Evolutionary conservation across 305 asterid genomes (phyloP), one percentile per base, ranked within the genome.

Genomic region (Solanum chacoense): DNA sequence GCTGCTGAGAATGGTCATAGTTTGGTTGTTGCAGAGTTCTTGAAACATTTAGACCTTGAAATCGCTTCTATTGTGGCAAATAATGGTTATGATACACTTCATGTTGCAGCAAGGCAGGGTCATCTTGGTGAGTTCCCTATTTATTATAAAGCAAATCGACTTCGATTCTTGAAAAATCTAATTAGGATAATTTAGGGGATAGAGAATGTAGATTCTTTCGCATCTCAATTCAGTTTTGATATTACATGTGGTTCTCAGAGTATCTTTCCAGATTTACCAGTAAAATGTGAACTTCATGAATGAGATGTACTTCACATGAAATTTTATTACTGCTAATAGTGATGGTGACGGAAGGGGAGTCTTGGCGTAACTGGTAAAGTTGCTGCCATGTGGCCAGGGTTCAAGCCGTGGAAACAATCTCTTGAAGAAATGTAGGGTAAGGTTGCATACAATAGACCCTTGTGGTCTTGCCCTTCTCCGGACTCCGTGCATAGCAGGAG

Each of bases 61-160:
- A 91, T 92, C 45, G 98, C 96, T 35, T 93, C 98, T 0, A 90
- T 95, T 89, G 91, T 89, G 10, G 99, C 99, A 31, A 96, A 95
- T 85, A 97, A 95, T 89, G 98, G 99, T 59, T 96, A 88, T 84
- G 99, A 97, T 92, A 94, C 99, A 13, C 94, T 95, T 88, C 99
- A 97, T 89, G 93, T 97, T 74, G 98, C 99, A 85, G 99, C 98
- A 40, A 96, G 93, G 93, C 98, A 96, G 89, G 99, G 99, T 6
- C 98, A 96, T 91, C 91, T 93, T 20, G 99, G 99, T 97, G 84
- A 91, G 92, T 86, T 16, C 78, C 81, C 65, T 59, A 16, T 28
- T 72, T 1, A 72, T 72, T 28, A 1, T 71, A 71, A 13, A 71
- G n/a, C 35, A 28, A 28, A 69, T 69, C 75, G 20, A 69, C 75